Conservation (phyloP, 2,329 filamentous ascomycete genomes). For the Exophiala calicioides region DNA sequence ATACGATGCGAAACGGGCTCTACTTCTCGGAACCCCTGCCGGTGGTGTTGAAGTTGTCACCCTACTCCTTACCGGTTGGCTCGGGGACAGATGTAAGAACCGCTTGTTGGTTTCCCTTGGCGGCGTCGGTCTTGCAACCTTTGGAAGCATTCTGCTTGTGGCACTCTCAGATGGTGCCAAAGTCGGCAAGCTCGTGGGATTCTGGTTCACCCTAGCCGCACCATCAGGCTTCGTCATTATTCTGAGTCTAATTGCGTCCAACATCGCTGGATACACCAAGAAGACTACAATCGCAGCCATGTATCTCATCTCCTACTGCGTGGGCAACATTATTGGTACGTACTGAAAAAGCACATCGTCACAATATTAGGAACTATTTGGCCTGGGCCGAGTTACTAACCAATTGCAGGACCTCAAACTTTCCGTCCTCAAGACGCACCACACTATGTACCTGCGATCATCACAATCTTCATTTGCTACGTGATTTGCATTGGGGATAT, state of each 20-base stretch:
- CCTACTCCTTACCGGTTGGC: slow-evolving; percentile 55
- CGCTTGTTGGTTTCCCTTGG: slow-evolving; percentile 61
- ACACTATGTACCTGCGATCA: slow-evolving; percentile 63
- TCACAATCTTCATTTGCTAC: slow-evolving; percentile 63
- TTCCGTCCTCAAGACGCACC: slow-evolving; percentile 59
- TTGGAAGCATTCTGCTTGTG: slow-evolving; percentile 37
- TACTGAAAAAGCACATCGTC: slow-evolving; percentile 11
- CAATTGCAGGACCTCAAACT: slow-evolving; percentile 51
- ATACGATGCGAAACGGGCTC: slow-evolving; percentile 61
- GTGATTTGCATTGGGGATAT: slow-evolving; percentile 52
- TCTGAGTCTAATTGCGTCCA: slow-evolving; percentile 63
- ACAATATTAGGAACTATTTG: too few relatives aligned
- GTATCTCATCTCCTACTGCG: slow-evolving; percentile 48
- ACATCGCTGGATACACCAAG: slow-evolving; percentile 49
- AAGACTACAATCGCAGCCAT: slow-evolving; percentile 45
- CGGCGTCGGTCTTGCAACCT: slow-evolving; percentile 10
- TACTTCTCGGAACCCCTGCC: slow-evolving; percentile 65
- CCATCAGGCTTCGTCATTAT: slow-evolving; percentile 65
- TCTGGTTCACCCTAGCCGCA: slow-evolving; percentile 63
- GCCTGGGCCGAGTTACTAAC: too few relatives aligned
- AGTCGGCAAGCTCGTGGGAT: slow-evolving; percentile 60
- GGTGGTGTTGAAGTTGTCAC: slow-evolving; percentile 65
- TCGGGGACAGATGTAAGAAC: slow-evolving; percentile 58
- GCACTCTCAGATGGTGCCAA: slow-evolving; percentile 59
- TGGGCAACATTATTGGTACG: slow-evolving; percentile 58